phyloP scores from a whole-genome alignment of 2,329 filamentous ascomycete species.

The Epichloe sp. region DNA sequence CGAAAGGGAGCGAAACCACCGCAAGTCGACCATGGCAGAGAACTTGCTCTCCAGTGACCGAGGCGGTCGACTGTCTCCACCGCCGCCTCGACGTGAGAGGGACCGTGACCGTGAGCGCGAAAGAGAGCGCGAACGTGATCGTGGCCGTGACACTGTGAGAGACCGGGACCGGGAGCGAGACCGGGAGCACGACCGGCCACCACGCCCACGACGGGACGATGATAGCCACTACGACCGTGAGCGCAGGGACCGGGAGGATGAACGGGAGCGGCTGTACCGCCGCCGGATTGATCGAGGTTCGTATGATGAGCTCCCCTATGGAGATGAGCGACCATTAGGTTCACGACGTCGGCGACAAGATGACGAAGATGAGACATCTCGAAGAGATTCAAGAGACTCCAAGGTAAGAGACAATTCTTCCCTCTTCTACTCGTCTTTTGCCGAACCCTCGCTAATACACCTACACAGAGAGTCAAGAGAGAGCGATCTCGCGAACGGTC shows the following conservation, averaged over 20 bases:
- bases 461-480: slow-evolving; percentile 40
- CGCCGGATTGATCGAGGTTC: slow-evolving; percentile 64
- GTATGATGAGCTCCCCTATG: slow-evolving; percentile 78
- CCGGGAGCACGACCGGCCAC: slow-evolving; percentile 35
- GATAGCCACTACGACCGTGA: slow-evolving; percentile 71
- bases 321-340: slow-evolving; percentile 53
- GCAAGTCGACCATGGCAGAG: slow-evolving; percentile 62
- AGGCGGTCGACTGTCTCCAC: slow-evolving; percentile 29
- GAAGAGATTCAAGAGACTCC: slow-evolving; percentile 50
- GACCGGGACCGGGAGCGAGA: slow-evolving; percentile 23
- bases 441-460: slow-evolving; percentile 14
- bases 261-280: slow-evolving; percentile 77
- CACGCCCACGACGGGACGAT: slow-evolving; percentile 46
- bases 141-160: slow-evolving; percentile 15
- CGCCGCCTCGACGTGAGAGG: slow-evolving; percentile 27
- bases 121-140: slow-evolving; percentile 19
- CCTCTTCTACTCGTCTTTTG: too few relatives aligned
- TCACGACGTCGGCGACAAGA: slow-evolving; percentile 67
- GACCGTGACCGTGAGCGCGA: slow-evolving; percentile 32
- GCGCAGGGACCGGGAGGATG: slow-evolving; percentile 75
- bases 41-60: slow-evolving; percentile 42
- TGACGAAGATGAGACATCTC: slow-evolving; percentile 58
- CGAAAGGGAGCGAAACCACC: slow-evolving; percentile 86
- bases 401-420: slow-evolving; percentile 37
- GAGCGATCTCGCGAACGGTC: slow-evolving; percentile 48